Evolutionary conservation across 163 green algal species (phyloP), one percentile per base, ranked within the genome.

Genomic region (Scenedesmus sp.): DNA sequence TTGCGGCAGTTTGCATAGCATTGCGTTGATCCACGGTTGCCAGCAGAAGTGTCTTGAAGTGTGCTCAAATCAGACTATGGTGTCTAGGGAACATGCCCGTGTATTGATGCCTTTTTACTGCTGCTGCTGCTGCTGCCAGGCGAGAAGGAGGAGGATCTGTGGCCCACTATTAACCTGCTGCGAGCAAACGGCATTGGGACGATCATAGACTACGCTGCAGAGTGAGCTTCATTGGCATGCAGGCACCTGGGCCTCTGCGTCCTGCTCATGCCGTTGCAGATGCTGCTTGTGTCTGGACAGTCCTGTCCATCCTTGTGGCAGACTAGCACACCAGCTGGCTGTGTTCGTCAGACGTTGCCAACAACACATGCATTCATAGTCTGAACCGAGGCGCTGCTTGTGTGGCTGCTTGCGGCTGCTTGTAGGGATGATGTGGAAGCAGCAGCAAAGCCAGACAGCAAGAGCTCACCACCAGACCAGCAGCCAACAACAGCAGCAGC

Each of bases 121-220:
- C 79, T 57, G 79, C 70, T 52, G 23, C 70, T 79, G 64, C 12
- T 73, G 12, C 13, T 23, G 57, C 10, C 81, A 60, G 87, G 81
- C 46, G 88, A 93, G 62, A 67, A 55, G 7, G 84, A 93, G 73
- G 59, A 88, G 23, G 84, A 90, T 82, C 96, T 98, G 62, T 89
- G 93, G 92, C 96, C 96, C 3, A 94, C 93, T 1, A 94, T 98
- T 13, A 12, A 92, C 1, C 87, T 90, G 86, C 94, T 98, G 60
- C 90, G 94, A 4, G 66, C 66, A 3, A 92, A 92, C 62, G 96
- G 97, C 56, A 96, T 99, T 34, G 92, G 95, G 12, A 90, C 94
- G 20, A 98, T 99, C 70, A 79, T 79, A 4, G 70, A 79, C 70
- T 79, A 79, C 13, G 70, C 70, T 52, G 70, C 70, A 79, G 70